Evolutionary conservation across 2,329 filamentous ascomycete species (phyloP).

Genomic region (Cladosporium sp.): DNA sequence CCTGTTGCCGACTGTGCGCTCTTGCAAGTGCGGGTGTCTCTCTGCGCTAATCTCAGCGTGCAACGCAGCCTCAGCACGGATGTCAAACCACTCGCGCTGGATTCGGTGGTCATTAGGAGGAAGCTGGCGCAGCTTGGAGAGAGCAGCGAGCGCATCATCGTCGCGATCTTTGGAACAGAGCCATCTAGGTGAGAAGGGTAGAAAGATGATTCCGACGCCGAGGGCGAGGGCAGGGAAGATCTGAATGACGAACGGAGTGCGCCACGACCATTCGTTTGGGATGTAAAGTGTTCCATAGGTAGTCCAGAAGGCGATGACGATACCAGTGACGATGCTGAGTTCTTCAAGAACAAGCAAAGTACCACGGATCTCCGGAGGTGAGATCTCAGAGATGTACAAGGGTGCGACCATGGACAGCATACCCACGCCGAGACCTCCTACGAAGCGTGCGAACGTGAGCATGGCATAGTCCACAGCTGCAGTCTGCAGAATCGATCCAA

Average conservation of each 20-base stretch:
- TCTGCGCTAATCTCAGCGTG: conserved; percentile 42
- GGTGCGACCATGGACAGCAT: conserved; percentile 35
- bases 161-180: conserved; percentile 29
- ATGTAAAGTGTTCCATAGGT: conserved; percentile 52
- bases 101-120: conserved; percentile 48
- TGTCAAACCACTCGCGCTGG: conserved; percentile 50
- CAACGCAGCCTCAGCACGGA: conserved; percentile 52
- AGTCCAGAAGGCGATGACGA: conserved; percentile 52
- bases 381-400: conserved; percentile 34
- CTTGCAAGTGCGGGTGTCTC: conserved; percentile 32
- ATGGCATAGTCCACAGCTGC: conserved; percentile 27
- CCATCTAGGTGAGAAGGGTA: conserved; percentile 35
- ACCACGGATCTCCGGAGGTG: conserved; percentile 38
- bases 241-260: conserved; percentile 47
- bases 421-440: conserved; percentile 32
- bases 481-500: conserved; percentile 42
- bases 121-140: conserved; percentile 34
- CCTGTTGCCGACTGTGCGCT: conserved; percentile 22
- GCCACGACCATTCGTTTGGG: conserved; percentile 43
- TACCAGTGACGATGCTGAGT: conserved; percentile 45
- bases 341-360: conserved; percentile 46
- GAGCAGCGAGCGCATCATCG: conserved; percentile 26
- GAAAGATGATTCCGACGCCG: conserved; percentile 29
- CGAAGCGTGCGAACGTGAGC: conserved; percentile 29
- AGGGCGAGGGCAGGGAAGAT: conserved; percentile 34